Conservation (phyloP, 495 filamentous ascomycete species). For the Lasiosphaeria hispida region DNA sequence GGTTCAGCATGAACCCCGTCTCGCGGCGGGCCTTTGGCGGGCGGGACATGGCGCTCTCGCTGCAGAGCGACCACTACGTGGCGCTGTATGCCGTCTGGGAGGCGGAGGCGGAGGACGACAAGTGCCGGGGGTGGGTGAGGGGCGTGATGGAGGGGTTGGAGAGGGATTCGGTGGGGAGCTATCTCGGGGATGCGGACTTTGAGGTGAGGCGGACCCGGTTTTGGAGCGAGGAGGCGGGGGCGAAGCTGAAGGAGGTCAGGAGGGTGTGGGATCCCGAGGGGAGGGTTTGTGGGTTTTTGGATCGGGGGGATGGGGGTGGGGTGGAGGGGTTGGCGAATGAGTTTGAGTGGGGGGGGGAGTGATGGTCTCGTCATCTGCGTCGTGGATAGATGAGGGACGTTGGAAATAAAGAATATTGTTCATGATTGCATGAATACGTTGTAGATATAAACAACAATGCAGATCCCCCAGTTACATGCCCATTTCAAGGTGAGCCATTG, state of each 20-base stretch:
- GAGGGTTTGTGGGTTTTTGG: slow-evolving; percentile 43
- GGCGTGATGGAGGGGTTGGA: slow-evolving; percentile 41
- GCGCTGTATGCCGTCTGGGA: slow-evolving; percentile 53
- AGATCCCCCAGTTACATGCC: not conserved
- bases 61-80: slow-evolving; percentile 56
- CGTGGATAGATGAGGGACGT: not conserved
- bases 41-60: slow-evolving; percentile 49
- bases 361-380: not conserved
- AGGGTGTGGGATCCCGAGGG: slow-evolving; percentile 46
- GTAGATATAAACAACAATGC: not conserved
- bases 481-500: not conserved
- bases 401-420: not conserved
- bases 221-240: slow-evolving; percentile 40
- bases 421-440: not conserved
- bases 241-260: slow-evolving; percentile 37
- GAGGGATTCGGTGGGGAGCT: slow-evolving; percentile 41
- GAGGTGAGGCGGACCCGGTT: slow-evolving; percentile 42
- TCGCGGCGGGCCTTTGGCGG: slow-evolving; percentile 26
- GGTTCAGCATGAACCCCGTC: slow-evolving; percentile 49
- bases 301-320: slow-evolving; percentile 33
- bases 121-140: slow-evolving; percentile 41
- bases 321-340: slow-evolving; percentile 32
- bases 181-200: slow-evolving; percentile 55
- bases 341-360: slow-evolving; percentile 18
- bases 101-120: slow-evolving; percentile 39